Evolutionary conservation across 1,139 yeast genomes (phyloP), one percentile per base, ranked within the genome.

Genomic region (Casaregolazyma suthepensis): DNA sequence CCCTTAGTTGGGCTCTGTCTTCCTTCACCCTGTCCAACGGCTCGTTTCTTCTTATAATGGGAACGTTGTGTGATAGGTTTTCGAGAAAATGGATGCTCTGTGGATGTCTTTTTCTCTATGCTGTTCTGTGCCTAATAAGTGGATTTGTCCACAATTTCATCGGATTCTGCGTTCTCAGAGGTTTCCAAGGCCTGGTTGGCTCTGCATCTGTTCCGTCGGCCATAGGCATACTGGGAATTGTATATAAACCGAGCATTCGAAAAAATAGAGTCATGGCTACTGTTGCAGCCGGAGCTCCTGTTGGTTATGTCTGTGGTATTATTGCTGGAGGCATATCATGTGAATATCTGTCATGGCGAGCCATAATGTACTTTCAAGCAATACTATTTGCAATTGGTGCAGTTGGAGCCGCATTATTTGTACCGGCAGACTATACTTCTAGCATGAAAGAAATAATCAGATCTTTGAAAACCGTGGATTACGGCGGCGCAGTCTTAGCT

Each of bases 241-340:
- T 66, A 2, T 75, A 75, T 55, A 61, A 61, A 43, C 72, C 77
- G 0, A 62, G 68, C 15, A 59, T 60, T 45, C 59, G 79, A 43
- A 75, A 75, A 57, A 75, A 75, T 56, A 61, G 69, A 58, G 78
- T 65, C 13, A 64, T 75, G 72, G 75, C 78, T 26, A 65, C 71
- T 20, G 74, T 75, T 55, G 66, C 76, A 5, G 75, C 75, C 0
- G 79, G 79, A 1, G 77, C 78, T 1, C 79, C 79, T 1, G 61
- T 73, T 3, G 79, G 79, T 13, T 72, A 70, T 50, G 71, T 74
- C 1, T 55, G 62, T 23, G 79, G 79, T 0, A 66, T 67, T 17
- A 59, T 75, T 22, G 59, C 69, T 37, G 77, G 77, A 10, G 79
- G 78, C 52, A 69, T 75, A n/a, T 72, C 76, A 57, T 57, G 66